A percentile compares a stretch with the other conserved stretches of the same genome.
Evolutionary conservation across 2,329 filamentous ascomycete species (phyloP).

Genomic region (Alternaria sp.): DNA sequence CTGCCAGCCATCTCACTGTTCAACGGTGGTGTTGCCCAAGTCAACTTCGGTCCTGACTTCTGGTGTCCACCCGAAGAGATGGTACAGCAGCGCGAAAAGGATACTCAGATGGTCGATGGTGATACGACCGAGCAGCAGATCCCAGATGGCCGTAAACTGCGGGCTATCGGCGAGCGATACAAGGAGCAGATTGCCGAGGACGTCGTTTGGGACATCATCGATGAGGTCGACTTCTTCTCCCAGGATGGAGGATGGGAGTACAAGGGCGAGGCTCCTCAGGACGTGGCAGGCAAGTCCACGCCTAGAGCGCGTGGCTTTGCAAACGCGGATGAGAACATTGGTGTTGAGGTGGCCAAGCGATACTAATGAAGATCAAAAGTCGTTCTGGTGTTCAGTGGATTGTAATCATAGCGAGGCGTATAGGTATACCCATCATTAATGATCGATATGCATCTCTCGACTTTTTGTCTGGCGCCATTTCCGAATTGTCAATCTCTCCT

Average conservation of each 20-base stretch:
- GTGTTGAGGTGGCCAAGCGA: constrained; percentile 44
- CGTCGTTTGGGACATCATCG: constrained; percentile 87
- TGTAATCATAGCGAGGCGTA: constrained; percentile 8
- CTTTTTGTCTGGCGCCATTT: not conserved
- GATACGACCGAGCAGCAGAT: constrained; percentile 18
- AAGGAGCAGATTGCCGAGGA: constrained; percentile 95
- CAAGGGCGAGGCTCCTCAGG: constrained; percentile 42
- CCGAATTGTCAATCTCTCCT: not conserved
- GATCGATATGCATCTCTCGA: not conserved
- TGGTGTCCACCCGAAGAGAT: constrained; percentile 80
- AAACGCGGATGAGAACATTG: constrained; percentile 46
- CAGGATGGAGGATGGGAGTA: constrained; percentile 64
- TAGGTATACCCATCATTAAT: constrained; percentile 15
- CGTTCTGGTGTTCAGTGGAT: not conserved
- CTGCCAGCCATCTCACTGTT: constrained; percentile 94
- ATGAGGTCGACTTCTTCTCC: constrained; percentile 91
- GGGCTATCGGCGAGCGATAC: constrained; percentile 78
- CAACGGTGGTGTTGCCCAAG: constrained; percentile 85
- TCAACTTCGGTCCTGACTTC: constrained; percentile 93
- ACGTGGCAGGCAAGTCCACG: constrained; percentile 43
- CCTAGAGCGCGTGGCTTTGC: constrained; percentile 46
- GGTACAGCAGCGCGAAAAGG: constrained; percentile 48
- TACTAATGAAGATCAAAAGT: constrained; percentile 24
- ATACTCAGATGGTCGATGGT: constrained; percentile 37
- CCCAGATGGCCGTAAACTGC: constrained; percentile 49